Evolutionary conservation across 1,284 basidiomycete species (phyloP), one percentile per base, ranked within the genome.

Genomic region (Rhodotorula sp.): DNA sequence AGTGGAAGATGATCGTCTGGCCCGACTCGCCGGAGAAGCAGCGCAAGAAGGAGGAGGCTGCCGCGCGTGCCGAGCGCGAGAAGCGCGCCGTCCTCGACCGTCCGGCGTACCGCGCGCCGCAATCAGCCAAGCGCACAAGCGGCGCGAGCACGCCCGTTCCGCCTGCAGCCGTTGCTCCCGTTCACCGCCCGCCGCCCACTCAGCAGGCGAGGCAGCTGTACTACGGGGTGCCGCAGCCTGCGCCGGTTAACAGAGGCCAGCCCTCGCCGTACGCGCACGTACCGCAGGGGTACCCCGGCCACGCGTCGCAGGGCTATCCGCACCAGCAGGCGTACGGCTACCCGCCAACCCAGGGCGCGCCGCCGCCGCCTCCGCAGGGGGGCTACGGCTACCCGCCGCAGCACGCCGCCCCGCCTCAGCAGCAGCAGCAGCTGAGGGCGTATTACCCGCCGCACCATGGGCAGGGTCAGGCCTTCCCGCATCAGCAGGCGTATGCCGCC

Each of bases 1-100:
- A 69, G 64, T 71, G 64, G 67, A 74, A 71, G 61, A 65, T 64
- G 53, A 64, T 76, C 57, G 13, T 74, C 29, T 76, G 74, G 74
- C 72, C 72, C 21, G 72, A 74, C 46, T 53, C 56, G 25, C 57
- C 64, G 48, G 73, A 75, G 46, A 63, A 66, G 34, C 27, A 57
- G 41, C 54, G 60, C 32, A 70, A 70, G 61, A 70, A 72, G 73
- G 63, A 64, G 29, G 68, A 69, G 36, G 61, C 61, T 34, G 54
- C 56, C 19, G 46, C 50, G 8, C 56, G 61, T 5, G 60, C 63
- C 15, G 55, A 68, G 50, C 44, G 59, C 39, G 66, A 61, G 27
- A 72, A 69, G 67, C 60, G 60, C 13, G 70, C 62, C 15, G 58
- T 58, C 9, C 50, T 68, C 34, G 70, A 72, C 60, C 66, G 63